Base-by-base conservation (phyloP, 2,329 filamentous ascomycete species). In the Triangularia setosa region DNA sequence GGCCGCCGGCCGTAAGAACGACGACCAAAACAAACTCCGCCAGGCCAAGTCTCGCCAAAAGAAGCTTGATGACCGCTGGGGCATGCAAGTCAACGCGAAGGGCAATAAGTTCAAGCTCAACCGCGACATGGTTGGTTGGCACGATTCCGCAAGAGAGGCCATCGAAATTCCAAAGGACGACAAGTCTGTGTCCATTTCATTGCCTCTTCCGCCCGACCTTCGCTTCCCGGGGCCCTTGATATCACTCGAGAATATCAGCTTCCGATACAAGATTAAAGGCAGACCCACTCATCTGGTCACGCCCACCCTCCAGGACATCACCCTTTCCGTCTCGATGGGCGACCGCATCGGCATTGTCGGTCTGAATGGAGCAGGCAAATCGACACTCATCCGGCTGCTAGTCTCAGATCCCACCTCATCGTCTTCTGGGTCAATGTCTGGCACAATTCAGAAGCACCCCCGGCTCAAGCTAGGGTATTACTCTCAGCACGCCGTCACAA, bases 1-100 rank as follows among this genome's bases (percentile, higher is more conserved):
- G 71, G 89, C 88, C 68, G 85, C 89, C 21, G 92, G 91, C 6
- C 90, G 89, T 73, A 87, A 87, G 57, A 89, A 88, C 25, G 90
- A 92, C 28, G 92, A 96, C 72, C 89, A 93, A 70, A 94, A 94
- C 73, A 93, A 93, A 74, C 81, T 96, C 2, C 87, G 90, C n/a
- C 90, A 93, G 79, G 92, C 91, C 3, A 93, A 93, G 67, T 91
- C 89, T 4, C 83, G 91, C 0, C 90, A 93, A 77, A 94, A 93
- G 80, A 93, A 92, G 73, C 82, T 96, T 1, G 91, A 96, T 63
- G 89, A 95, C 62, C 82, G 91, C 5, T 90, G 88, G 86, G 92
- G 92, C 0, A 75, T 96, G 70, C 84, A 93, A 72, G 88, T 92
- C 48, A 90, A 80, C 67, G 85, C 87, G 6, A 88, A 83, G 60